phyloP scores from a whole-genome alignment of 2,329 filamentous ascomycete genomes.

The Rhexocercosporidium sp. region DNA sequence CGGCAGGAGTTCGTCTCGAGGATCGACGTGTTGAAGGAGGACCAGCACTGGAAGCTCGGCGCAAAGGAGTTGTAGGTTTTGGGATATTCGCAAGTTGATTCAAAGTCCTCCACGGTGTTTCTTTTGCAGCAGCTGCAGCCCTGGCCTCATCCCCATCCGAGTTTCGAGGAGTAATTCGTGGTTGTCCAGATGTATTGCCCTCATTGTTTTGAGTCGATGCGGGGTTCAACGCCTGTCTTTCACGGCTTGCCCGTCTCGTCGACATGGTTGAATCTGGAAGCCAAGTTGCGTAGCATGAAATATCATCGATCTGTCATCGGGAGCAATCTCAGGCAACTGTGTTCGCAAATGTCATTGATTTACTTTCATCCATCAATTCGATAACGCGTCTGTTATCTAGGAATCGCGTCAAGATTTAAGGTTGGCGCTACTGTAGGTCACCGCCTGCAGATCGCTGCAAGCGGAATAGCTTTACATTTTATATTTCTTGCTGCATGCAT shows the following conservation, averaged over 20 bases:
- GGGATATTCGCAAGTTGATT: constrained; percentile 36
- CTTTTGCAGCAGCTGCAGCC: constrained; percentile 24
- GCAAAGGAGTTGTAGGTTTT: constrained; percentile 41
- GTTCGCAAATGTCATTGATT: neutral
- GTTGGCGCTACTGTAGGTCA: constrained; percentile 9
- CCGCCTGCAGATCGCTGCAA: constrained; percentile 10
- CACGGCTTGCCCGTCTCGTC: constrained; percentile 8
- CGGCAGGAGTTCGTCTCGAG: constrained; percentile 35
- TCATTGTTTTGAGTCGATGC: neutral
- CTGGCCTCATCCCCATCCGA: constrained; percentile 29
- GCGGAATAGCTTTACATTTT: neutral
- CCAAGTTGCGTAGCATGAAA: neutral
- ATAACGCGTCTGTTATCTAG: constrained; percentile 1
- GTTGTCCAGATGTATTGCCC: constrained; percentile 18
- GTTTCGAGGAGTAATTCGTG: constrained; percentile 36
- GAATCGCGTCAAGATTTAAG: neutral
- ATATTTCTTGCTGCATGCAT: constrained; percentile 1
- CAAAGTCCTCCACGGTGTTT: constrained; percentile 38
- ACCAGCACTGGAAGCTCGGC: constrained; percentile 39
- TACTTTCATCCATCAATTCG: neutral
- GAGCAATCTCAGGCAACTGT: neutral
- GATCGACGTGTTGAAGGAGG: constrained; percentile 37
- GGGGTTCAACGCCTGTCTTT: constrained; percentile 7
- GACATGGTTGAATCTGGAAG: neutral
- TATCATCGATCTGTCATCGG: neutral